Base-by-base conservation (phyloP, 305 asterid species). In the Fraxinus baroniana region DNA sequence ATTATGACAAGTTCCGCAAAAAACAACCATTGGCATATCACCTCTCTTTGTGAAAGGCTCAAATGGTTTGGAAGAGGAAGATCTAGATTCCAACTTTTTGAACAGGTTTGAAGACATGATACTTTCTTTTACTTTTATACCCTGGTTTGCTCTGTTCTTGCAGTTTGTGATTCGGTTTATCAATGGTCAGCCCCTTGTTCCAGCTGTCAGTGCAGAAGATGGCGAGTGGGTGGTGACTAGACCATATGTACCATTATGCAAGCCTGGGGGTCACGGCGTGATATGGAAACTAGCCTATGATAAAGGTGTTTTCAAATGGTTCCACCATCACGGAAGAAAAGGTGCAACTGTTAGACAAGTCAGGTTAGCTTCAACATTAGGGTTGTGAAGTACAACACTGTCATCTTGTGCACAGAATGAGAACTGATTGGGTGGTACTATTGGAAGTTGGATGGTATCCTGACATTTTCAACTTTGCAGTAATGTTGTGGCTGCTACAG, bases 251-350 rank as follows among this genome's bases (percentile, higher is more conserved):
- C 97, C 98, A 46, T 89, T 96, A 55, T 92, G 97, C 90, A 96
- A 96, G 89, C 99, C 99, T 85, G 99, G 99, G 62, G 99, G 99
- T 86, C 99, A 96, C 87, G 99, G 99, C 72, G 99, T 91, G 86
- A 93, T 96, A 86, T 96, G 99, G 99, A 96, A 96, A 91, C 92
- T 96, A 88, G 98, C 99, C 78, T 91, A 94, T 84, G 94, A 94
- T 82, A 94, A 90, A 84, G 99, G 98, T 74, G 95, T 96, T 84
- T 96, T 96, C 86, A 94, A 91, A 85, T 96, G 98, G 98, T 94
- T 96, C 82, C 89, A 80, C 35, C 83, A 84, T 87, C 95, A 89
- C 85, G 93, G 89, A 84, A 90, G 99, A 89, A 93, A 85, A 88
- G 99, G 99, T 85, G 98, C 97, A 81, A 94, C 98, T 78, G 93